Percentiles rank a stretch among this genome's conserved stretches.
Evolutionary conservation across 306 rosid species (phyloP).

Genomic region (Fagus crenata): DNA sequence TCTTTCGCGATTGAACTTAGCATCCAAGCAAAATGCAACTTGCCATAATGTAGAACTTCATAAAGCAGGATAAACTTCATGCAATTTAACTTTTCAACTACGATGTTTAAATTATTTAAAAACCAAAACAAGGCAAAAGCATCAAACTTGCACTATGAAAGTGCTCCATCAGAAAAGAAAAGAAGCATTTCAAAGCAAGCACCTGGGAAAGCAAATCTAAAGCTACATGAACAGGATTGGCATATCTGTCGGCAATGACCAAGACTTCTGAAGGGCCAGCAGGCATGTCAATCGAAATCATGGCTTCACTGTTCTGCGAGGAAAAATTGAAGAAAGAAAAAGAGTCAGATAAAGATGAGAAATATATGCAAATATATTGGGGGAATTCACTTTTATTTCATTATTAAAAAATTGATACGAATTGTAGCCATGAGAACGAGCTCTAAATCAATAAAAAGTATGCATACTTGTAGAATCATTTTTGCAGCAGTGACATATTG

Average conservation of each 20-base stretch:
- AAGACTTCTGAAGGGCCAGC: constrained; percentile 99
- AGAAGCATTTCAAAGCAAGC: constrained; percentile 5
- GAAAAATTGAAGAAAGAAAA: constrained; percentile 13
- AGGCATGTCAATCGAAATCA: constrained; percentile 98
- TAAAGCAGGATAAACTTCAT: background rate
- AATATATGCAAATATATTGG: background rate
- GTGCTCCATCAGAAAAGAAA: background rate
- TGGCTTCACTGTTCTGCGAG: constrained; percentile 90
- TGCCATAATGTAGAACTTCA: background rate
- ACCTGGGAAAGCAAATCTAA: constrained; percentile 99
- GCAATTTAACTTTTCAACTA: background rate
- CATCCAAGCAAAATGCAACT: background rate
- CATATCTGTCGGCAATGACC: constrained; percentile 88
- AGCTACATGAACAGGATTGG: constrained; percentile 85
- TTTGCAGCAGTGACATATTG: constrained; percentile 99
- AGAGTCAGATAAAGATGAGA: background rate
- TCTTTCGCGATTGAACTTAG: background rate
- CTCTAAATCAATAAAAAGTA: constrained; percentile 1
- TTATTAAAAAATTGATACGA: background rate
- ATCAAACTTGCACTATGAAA: constrained; percentile 15
- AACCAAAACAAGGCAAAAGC: background rate
- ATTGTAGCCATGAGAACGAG: background rate
- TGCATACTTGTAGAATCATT: constrained; percentile 90
- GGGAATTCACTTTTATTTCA: background rate
- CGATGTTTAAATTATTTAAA: background rate